Evolutionary conservation across 768 basidiomycete species (phyloP), one percentile per base, ranked within the genome.

Genomic region (Boletus pseudo-olivaceus): DNA sequence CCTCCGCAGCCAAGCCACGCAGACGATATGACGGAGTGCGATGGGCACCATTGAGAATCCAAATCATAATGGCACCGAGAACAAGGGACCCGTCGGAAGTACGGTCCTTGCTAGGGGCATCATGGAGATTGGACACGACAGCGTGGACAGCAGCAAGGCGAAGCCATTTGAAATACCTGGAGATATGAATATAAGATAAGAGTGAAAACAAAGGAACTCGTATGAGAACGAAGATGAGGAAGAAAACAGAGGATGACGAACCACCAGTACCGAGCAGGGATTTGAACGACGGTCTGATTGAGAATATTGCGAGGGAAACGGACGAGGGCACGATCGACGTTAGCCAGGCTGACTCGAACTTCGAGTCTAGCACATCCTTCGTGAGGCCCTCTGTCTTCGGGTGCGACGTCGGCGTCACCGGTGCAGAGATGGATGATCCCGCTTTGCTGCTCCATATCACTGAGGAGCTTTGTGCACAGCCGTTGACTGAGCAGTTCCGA

Each of bases 101-200:
- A 7, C 19, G 7, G 7, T 41, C 23, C 20, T 41, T 42, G 41
- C 4, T 7, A 0, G 41, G 14, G 1, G 15, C 1, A 4, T 7
- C 4, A 0, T 42, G 4, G 26, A 26, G 7, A 7, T 42, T 42
- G 1, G 1, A 5, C 17, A 42, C 8, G 2, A 42, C 4, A 1
- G 4, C 26, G 3, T 26, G 12, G 1, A 42, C 7, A 0, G 29
- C 37, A 12, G 33, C 29, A 2, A 58, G 51, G 1, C n/a, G 29
- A 3, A 52, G 26, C 19, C 20, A 57, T 19, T 59, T 59, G 42
- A 57, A 59, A 6, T 57, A 49, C 51, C 55, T 35, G 14, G 0
- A 5, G 1, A 15, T 2, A 23, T 23, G 23, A 23, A 23, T 23
- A 35, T 35, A 3, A 15, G 12, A 15, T 35, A 2, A 34, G 12